These are phyloP conservation scores for Apiospora rasikravindrae DNA, from an alignment of 2,329 filamentous ascomycete genomes.

Conservation along the genomic window DNA sequence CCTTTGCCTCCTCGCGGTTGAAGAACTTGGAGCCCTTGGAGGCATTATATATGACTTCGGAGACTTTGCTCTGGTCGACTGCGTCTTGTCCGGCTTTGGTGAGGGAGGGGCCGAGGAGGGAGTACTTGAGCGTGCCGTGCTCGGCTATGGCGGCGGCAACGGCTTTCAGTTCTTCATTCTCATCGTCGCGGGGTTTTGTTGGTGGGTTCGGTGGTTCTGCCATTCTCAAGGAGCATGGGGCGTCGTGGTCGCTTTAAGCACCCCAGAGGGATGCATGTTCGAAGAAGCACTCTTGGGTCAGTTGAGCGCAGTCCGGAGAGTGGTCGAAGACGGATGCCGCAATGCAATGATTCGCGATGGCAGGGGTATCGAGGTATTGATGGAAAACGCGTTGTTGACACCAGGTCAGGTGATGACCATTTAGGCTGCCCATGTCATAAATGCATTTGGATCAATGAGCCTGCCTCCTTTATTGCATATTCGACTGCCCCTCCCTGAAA, in stretches of 20 bases:
- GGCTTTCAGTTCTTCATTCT: conserved; percentile 5
- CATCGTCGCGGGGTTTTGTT: not conserved
- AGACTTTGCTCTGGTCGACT: conserved; percentile 94
- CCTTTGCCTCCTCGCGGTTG: conserved; percentile 83
- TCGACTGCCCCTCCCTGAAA: not conserved
- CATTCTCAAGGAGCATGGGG: not conserved
- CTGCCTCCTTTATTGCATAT: conserved; percentile 2
- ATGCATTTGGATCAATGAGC: not conserved
- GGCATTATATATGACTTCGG: conserved; percentile 95
- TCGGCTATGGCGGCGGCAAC: conserved; percentile 23
- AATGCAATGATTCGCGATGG: not conserved
- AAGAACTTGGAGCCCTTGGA: conserved; percentile 98
- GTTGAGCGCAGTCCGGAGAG: not conserved
- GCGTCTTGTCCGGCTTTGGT: conserved; percentile 92
- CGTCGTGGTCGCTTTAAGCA: not conserved
- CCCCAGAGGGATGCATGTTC: conserved; percentile 5
- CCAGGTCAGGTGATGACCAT: not conserved
- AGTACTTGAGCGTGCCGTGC: conserved; percentile 79
- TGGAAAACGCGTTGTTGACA: conserved; percentile 11
- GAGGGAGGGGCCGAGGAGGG: conserved; percentile 85
- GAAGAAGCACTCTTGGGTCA: not conserved
- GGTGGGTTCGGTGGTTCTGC: not conserved
- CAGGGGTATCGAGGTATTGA: not conserved
- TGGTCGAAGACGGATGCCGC: not conserved
- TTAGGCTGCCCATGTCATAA: not conserved